Evolutionary conservation across 2,329 filamentous ascomycete genomes (phyloP), one percentile per base, ranked within the genome.

Genomic region (Plenodomus lindquistii): DNA sequence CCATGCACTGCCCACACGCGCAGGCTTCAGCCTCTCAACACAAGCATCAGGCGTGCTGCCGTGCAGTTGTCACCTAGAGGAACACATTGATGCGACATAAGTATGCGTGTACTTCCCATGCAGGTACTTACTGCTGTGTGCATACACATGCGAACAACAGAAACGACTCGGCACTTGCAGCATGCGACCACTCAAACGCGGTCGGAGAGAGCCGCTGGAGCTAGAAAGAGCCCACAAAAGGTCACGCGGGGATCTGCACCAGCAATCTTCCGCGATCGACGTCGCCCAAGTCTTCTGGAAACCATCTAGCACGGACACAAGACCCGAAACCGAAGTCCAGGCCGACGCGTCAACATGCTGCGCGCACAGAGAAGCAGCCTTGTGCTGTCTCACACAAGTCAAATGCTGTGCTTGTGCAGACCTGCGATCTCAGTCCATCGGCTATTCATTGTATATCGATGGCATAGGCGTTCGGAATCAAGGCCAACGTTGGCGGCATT

Each of bases 331-430:
- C 27, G 11, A 31, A 31, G 27, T 31, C 9, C 27, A 31, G 15
- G 20, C 40, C 29, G 39, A 39, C 16, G 39, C 46, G 35, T 36
- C 48, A 24, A 47, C 38, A 42, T 47, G 43, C 44, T 52, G 54
- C 42, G 46, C 49, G 34, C 54, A 57, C 40, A 54, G 27, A 54
- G 40, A 41, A 31, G 9, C 27, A 31, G 27, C 50, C 43, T 31
- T 39, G 27, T 31, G 27, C 11, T 31, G 27, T 31, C 27, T 31
- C 27, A 13, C 27, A 31, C 49, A 47, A 38, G 29, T 41, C 29
- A 27, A 38, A 24, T 55, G 57, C 37, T 55, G 53, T 54, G 49
- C 47, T 18, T 52, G 49, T 36, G 37, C 44, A 42, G 50, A 52
- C 37, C 43, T 43, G 42, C 55, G 43, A 22, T 46, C 48, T 19